Conservation (phyloP, 108 stramenopile genomes). For the Pseudonitzschia pungens region DNA sequence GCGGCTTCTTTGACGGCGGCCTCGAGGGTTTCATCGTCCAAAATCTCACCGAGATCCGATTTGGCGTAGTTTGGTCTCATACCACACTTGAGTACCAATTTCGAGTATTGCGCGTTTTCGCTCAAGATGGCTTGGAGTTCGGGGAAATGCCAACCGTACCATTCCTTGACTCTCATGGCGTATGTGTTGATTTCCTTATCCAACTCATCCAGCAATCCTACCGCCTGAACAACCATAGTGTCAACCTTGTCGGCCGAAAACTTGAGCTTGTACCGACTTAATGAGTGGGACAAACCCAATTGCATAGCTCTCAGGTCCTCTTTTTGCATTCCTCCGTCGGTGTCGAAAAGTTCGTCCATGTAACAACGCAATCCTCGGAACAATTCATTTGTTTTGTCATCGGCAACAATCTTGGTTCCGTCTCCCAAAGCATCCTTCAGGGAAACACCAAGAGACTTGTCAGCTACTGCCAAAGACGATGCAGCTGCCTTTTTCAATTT, state of each 20-base stretch:
- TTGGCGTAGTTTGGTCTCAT: slow-evolving; percentile 82
- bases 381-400: slow-evolving; percentile 89
- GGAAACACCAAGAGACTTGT: slow-evolving; percentile 82
- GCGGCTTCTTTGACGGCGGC: slow-evolving; percentile 96
- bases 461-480: slow-evolving; percentile 90
- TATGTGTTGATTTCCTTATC: slow-evolving; percentile 99
- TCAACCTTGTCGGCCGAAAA: slow-evolving; percentile 99
- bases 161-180: slow-evolving; percentile 99
- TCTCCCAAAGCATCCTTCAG: slow-evolving; percentile 95
- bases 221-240: slow-evolving; percentile 99
- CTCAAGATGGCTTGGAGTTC: slow-evolving; percentile 93
- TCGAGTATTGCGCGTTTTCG: slow-evolving; percentile 97
- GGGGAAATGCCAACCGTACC: slow-evolving; percentile 99
- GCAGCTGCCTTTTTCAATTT: slow-evolving; percentile 86
- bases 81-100: slow-evolving; percentile 91
- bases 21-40: slow-evolving; percentile 88
- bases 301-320: slow-evolving; percentile 90
- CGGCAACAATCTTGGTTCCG: slow-evolving; percentile 39
- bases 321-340: slow-evolving; percentile 46
- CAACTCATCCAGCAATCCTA: slow-evolving; percentile 98
- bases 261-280: slow-evolving; percentile 99
- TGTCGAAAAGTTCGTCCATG: slow-evolving; percentile 89
- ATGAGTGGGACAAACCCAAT: slow-evolving; percentile 94
- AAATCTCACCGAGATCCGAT: slow-evolving; percentile 88
- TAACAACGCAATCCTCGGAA: slow-evolving; percentile 94